Evolutionary conservation across 164 flowering plant genomes (phyloP).

Genomic region (Vitis cinerea): DNA sequence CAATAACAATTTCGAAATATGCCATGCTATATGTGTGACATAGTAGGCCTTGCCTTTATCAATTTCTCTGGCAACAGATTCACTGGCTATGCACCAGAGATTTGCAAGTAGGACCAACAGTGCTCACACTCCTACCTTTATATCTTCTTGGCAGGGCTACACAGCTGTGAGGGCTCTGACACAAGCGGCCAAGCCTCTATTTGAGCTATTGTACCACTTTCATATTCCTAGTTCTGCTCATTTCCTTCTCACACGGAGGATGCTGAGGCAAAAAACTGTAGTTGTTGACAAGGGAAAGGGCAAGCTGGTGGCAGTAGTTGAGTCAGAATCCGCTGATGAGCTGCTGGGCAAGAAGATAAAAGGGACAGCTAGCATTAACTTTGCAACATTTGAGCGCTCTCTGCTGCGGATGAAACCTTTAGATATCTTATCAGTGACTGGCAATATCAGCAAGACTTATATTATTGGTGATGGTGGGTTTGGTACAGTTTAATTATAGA

Average conservation of each 20-base stretch:
- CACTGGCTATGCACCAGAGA: conserved; percentile 36
- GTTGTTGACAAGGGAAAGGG: conserved; percentile 19
- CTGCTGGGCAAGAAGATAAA: conserved; percentile 41
- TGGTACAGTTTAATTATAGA: conserved; percentile 50
- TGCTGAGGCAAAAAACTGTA: conserved; percentile 22
- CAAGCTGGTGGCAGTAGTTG: conserved; percentile 25
- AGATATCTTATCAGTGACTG: conserved; percentile 59
- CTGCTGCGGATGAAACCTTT: conserved; percentile 38
- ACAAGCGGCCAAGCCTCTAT: conserved; percentile 17
- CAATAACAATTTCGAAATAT: conserved; percentile 37
- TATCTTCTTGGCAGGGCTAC: conserved; percentile 7
- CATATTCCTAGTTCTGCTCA: conserved; percentile 25
- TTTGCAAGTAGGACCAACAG: conserved; percentile 24
- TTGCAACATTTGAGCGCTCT: conserved; percentile 61
- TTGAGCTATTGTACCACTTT: conserved; percentile 32
- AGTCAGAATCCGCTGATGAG: conserved; percentile 32
- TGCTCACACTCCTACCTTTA: conserved; percentile 16
- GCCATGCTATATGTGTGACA: conserved; percentile 49
- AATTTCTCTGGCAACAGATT: conserved; percentile 16
- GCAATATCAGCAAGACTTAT: conserved; percentile 53
- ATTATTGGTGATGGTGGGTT: conserved; percentile 71
- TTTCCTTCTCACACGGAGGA: conserved; percentile 29
- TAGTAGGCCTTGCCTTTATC: conserved; percentile 37
- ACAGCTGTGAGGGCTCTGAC: conserved; percentile 19
- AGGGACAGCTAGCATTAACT: conserved; percentile 61